These are phyloP conservation scores for Trebouxia sp. DNA, from an alignment of 139 green algal genomes.

Conservation along the genomic window DNA sequence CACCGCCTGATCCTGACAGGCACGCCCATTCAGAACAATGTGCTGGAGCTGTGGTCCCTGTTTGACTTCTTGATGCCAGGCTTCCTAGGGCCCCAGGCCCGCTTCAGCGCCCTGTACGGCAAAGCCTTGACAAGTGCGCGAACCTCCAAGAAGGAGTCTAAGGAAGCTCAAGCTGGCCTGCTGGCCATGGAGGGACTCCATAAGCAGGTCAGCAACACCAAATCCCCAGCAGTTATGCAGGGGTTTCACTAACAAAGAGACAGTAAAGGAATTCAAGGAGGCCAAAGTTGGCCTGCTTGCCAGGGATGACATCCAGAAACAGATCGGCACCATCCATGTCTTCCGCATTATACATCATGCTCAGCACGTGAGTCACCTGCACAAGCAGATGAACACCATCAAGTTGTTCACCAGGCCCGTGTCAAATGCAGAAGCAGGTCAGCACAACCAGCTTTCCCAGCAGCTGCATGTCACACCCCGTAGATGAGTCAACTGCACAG, in stretches of 20 bases:
- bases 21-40: constrained; percentile 95
- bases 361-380: too few species aligned
- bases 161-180: constrained; percentile 70
- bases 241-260: background rate
- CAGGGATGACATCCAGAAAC: too few species aligned
- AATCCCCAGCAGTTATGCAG: background rate
- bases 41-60: constrained; percentile 94
- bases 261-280: too few species aligned
- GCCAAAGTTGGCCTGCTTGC: too few species aligned
- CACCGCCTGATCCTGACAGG: constrained; percentile 91
- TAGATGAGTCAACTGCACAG: too few species aligned
- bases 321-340: too few species aligned
- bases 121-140: constrained; percentile 63
- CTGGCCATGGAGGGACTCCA: constrained; percentile 90
- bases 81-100: constrained; percentile 61
- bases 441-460: too few species aligned
- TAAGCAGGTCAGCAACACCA: constrained; percentile 40
- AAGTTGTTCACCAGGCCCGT: too few species aligned
- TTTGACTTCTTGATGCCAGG: constrained; percentile 98
- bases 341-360: too few species aligned
- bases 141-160: constrained; percentile 60
- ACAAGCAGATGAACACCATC: too few species aligned
- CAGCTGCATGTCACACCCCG: too few species aligned
- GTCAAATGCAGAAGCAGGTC: too few species aligned
- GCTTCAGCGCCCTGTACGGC: constrained; percentile 88